Evolutionary conservation across 73 alveolate species (phyloP).

Genomic region (Breviolum minutum): DNA sequence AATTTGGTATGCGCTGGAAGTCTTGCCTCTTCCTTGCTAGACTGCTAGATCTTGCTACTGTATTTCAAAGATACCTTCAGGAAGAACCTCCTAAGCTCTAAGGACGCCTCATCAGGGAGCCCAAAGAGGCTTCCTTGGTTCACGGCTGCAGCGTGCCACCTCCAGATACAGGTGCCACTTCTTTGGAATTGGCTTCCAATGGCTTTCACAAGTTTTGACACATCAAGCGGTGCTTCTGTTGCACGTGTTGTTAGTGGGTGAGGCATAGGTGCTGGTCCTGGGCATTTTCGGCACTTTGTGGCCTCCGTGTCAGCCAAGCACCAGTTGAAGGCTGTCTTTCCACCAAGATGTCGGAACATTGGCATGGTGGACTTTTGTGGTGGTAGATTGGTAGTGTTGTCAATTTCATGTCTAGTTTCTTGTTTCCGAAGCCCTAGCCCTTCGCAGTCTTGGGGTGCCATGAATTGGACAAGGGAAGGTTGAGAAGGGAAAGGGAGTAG

Average conservation of each 20-base stretch:
- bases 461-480: too few relatives aligned
- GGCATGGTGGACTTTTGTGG: too few relatives aligned
- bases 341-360: too few relatives aligned
- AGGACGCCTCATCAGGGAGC: slow-evolving; percentile 55
- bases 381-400: too few relatives aligned
- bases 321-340: slow-evolving; percentile 23
- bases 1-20: too few relatives aligned
- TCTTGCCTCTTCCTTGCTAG: neutral
- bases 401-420: too few relatives aligned
- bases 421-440: too few relatives aligned
- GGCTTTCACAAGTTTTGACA: neutral
- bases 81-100: too few relatives aligned
- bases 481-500: too few relatives aligned
- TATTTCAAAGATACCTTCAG: neutral
- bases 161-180: slow-evolving; percentile 13
- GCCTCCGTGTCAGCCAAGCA: slow-evolving; percentile 40
- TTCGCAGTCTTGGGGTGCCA: too few relatives aligned
- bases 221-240: neutral
- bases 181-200: neutral
- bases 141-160: slow-evolving; percentile 64
- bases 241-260: neutral
- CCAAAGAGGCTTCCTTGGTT: slow-evolving; percentile 57
- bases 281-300: slow-evolving; percentile 61
- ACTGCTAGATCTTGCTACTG: neutral
- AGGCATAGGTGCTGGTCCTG: slow-evolving; percentile 62